Percentiles rank a stretch among this genome's conserved stretches.
Conservation (phyloP, 2,329 filamentous ascomycete genomes). For the Talaromyces sp. region DNA sequence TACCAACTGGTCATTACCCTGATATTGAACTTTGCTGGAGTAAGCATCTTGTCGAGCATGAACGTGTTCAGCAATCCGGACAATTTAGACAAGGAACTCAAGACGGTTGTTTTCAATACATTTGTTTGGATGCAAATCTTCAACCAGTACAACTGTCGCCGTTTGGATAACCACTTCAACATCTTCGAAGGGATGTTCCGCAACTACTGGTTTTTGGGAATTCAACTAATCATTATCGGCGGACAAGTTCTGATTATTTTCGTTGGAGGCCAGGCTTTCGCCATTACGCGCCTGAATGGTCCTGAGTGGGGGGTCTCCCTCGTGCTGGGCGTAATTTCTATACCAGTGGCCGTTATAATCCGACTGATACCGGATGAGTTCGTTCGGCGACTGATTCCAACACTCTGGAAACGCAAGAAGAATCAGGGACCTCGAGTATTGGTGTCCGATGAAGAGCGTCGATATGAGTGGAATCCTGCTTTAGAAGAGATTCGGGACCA, state of each 20-base stretch:
- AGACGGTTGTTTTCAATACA: conserved; percentile 42
- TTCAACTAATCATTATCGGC: conserved; percentile 61
- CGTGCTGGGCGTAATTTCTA: conserved; percentile 60
- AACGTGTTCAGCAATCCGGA: conserved; percentile 28
- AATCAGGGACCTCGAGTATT: conserved; percentile 35
- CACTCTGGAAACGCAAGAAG: conserved; percentile 33
- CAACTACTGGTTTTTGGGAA: conserved; percentile 51
- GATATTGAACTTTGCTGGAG: conserved; percentile 44
- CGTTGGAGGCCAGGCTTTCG: conserved; percentile 63
- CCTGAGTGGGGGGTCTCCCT: conserved; percentile 66
- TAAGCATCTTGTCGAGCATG: conserved; percentile 30
- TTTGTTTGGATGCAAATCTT: conserved; percentile 46
- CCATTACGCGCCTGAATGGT: conserved; percentile 56
- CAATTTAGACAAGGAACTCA: conserved; percentile 22
- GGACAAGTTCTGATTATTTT: conserved; percentile 70
- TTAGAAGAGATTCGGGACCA: conserved; percentile 60
- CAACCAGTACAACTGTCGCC: conserved; percentile 48
- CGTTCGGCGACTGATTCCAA: conserved; percentile 41
- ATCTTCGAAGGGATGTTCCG: conserved; percentile 40
- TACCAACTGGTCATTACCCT: conserved; percentile 41
- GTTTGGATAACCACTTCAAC: conserved; percentile 42
- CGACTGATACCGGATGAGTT: conserved; percentile 57
- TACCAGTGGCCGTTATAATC: conserved; percentile 61
- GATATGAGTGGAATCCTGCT: conserved; percentile 55
- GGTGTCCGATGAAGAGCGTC: conserved; percentile 43